A percentile compares a stretch with the other conserved stretches of the same genome.
phyloP scores from a whole-genome alignment of 352 stramenopile species.

The Phytophthora litchii region DNA sequence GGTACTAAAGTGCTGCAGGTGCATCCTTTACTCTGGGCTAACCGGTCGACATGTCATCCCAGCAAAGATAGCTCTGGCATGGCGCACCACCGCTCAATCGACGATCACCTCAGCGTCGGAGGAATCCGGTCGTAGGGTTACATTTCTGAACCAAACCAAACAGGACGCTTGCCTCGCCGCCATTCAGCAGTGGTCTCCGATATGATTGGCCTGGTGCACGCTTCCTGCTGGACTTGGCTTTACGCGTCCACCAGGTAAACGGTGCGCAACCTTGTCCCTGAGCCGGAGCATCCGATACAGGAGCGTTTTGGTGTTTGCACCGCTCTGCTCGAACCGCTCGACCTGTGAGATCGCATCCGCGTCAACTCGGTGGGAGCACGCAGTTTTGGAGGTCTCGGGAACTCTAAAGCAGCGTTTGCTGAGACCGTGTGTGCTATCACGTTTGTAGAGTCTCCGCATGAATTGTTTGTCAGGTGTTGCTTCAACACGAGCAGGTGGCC shows the following conservation, averaged over 20 bases:
- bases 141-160: conserved; percentile 13
- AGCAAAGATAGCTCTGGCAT: conserved; percentile 5
- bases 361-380: background rate
- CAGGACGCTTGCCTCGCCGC: conserved; percentile 13
- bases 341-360: background rate
- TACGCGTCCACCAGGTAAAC: background rate
- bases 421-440: conserved; percentile 1
- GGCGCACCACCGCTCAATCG: conserved; percentile 1
- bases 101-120: conserved; percentile 31
- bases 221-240: conserved; percentile 1
- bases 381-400: conserved; percentile 2
- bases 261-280: conserved; percentile 13
- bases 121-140: conserved; percentile 7
- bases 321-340: background rate
- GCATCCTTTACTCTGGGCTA: background rate
- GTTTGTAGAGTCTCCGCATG: background rate
- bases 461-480: conserved; percentile 1
- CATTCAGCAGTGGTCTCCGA: conserved; percentile 17
- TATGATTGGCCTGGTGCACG: conserved; percentile 31
- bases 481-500: conserved; percentile 24
- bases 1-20: background rate
- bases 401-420: background rate
- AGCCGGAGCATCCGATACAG: conserved; percentile 26
- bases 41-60: conserved; percentile 11
- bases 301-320: conserved; percentile 30